Evolutionary conservation across 2,329 filamentous ascomycete genomes (phyloP).

Genomic region (Podosphaera fusca): DNA sequence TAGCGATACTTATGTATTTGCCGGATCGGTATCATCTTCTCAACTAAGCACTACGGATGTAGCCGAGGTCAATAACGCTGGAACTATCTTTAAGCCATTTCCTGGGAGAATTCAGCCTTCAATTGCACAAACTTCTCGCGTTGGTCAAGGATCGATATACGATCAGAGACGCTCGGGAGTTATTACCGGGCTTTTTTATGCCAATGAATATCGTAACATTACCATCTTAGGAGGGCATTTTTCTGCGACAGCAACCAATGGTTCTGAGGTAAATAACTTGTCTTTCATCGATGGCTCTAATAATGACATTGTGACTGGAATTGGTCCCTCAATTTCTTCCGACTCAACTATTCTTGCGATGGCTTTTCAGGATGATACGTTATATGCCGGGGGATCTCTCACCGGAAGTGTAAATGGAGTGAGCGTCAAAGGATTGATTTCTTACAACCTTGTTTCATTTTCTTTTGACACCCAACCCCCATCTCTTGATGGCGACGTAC

Average conservation of each 20-base stretch:
- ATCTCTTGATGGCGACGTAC: slow-evolving; percentile 51
- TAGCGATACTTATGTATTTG: slow-evolving; percentile 40
- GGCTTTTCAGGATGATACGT: slow-evolving; percentile 37
- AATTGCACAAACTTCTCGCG: slow-evolving; percentile 10
- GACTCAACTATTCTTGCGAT: slow-evolving; percentile 58
- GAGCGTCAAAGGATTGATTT: slow-evolving; percentile 48
- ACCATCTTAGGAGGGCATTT: slow-evolving; percentile 84
- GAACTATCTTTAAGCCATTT: slow-evolving; percentile 26
- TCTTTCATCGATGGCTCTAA: slow-evolving; percentile 60
- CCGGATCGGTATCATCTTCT: slow-evolving; percentile 61
- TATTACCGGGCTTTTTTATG: slow-evolving; percentile 59
- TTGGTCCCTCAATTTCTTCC: slow-evolving; percentile 39
- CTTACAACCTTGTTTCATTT: slow-evolving; percentile 49
- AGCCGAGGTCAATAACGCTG: slow-evolving; percentile 32
- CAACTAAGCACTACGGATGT: slow-evolving; percentile 51
- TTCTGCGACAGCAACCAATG: slow-evolving; percentile 42
- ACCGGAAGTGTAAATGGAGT: slow-evolving; percentile 43
- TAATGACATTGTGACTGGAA: slow-evolving; percentile 40
- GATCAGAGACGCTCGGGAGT: slow-evolving; percentile 34
- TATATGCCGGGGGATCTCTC: slow-evolving; percentile 68
- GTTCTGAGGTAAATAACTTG: slow-evolving; percentile 54
- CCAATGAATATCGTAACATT: slow-evolving; percentile 44
- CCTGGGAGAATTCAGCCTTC: slow-evolving; percentile 30
- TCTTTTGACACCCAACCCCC: slow-evolving; percentile 52
- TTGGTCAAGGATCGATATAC: neutral